Evolutionary conservation across 164 flowering plant genomes (phyloP).

Genomic region (Platanus orientalis): DNA sequence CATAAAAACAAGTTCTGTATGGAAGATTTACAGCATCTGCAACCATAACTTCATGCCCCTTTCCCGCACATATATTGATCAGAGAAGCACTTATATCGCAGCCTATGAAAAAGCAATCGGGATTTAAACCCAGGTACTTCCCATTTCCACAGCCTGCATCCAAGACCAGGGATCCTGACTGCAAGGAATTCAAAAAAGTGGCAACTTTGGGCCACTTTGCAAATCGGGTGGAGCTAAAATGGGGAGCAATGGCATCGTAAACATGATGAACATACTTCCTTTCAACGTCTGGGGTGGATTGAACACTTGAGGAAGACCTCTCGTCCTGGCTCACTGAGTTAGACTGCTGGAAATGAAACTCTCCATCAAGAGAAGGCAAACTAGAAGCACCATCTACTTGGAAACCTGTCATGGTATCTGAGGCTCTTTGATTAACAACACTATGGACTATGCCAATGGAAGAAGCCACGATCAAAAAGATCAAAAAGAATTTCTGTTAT

Average conservation of each 20-base stretch:
- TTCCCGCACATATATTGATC: slow-evolving; percentile 66
- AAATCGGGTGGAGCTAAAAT: slow-evolving; percentile 90
- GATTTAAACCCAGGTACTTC: slow-evolving; percentile 81
- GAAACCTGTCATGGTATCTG: slow-evolving; percentile 32
- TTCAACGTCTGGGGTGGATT: slow-evolving; percentile 82
- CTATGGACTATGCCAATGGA: not conserved
- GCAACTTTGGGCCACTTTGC: slow-evolving; percentile 99
- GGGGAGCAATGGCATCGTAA: slow-evolving; percentile 97
- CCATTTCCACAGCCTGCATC: slow-evolving; percentile 99
- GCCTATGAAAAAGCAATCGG: slow-evolving; percentile 68
- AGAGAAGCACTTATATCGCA: slow-evolving; percentile 89
- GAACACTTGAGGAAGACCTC: slow-evolving; percentile 28
- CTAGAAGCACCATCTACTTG: slow-evolving; percentile 21
- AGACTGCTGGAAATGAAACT: slow-evolving; percentile 19
- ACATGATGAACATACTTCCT: slow-evolving; percentile 91
- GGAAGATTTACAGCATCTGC: slow-evolving; percentile 97
- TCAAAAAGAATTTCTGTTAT: slow-evolving; percentile 10
- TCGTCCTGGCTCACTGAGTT: slow-evolving; percentile 7
- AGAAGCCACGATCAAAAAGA: slow-evolving; percentile 1
- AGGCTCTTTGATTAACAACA: slow-evolving; percentile 12
- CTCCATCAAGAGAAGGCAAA: slow-evolving; percentile 21
- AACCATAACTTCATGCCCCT: slow-evolving; percentile 83
- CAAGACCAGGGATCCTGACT: slow-evolving; percentile 59
- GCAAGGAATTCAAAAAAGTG: slow-evolving; percentile 57
- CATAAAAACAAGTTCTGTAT: slow-evolving; percentile 73